These are phyloP conservation scores for Aspergillus nomiae DNA, from an alignment of 2,329 filamentous ascomycete genomes.

Conservation along the genomic window DNA sequence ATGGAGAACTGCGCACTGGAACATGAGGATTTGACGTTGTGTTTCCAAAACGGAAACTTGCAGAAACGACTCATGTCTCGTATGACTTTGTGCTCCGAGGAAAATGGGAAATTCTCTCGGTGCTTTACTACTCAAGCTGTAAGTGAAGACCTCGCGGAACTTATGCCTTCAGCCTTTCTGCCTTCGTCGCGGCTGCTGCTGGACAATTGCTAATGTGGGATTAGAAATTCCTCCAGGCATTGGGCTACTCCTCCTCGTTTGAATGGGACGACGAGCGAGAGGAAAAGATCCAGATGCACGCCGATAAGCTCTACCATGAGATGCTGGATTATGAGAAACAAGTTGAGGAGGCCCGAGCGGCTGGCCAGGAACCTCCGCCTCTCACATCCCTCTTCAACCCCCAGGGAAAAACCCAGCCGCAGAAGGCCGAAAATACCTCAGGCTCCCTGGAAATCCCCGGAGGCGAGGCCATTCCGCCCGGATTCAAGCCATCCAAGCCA, in stretches of 20 bases:
- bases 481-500: conserved; percentile 39
- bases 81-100: conserved; percentile 76
- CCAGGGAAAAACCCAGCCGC: conserved; percentile 22
- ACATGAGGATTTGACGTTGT: conserved; percentile 79
- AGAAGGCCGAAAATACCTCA: conserved; percentile 12
- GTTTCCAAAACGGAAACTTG: conserved; percentile 73
- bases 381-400: conserved; percentile 49
- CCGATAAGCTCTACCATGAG: conserved; percentile 83
- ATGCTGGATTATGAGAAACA: conserved; percentile 80
- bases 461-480: conserved; percentile 36
- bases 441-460: conserved; percentile 38
- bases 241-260: conserved; percentile 77
- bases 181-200: not conserved
- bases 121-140: conserved; percentile 90
- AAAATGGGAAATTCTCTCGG: conserved; percentile 76
- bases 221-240: conserved; percentile 81
- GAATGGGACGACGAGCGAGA: conserved; percentile 69
- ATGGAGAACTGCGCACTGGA: conserved; percentile 92
- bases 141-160: conserved; percentile 30
- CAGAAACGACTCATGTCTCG: conserved; percentile 55
- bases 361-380: conserved; percentile 45
- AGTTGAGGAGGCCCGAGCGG: conserved; percentile 61
- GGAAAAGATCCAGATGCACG: conserved; percentile 93
- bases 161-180: not conserved
- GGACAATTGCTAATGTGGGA: conserved; percentile 8